Evolutionary conservation across 257 asterid genomes (phyloP).

Genomic region (Prunella vulgaris): DNA sequence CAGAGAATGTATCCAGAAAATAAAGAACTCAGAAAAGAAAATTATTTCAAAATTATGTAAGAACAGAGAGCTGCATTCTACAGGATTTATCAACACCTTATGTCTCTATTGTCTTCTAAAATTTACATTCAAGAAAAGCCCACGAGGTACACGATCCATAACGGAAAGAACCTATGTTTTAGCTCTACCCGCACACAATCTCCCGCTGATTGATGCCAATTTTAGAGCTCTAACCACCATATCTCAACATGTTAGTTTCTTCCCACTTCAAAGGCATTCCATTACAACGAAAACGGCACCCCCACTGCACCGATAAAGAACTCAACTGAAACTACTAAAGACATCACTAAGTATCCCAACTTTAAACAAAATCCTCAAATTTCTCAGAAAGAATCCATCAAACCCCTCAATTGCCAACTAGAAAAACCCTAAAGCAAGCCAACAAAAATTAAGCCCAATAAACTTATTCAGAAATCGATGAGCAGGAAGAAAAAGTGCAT

Average conservation of each 20-base stretch:
- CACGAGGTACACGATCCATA: neutral
- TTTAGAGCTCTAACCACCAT: constrained; percentile 5
- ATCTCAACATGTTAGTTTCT: neutral
- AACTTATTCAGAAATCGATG: neutral
- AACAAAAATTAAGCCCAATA: neutral
- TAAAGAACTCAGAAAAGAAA: neutral
- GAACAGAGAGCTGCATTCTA: neutral
- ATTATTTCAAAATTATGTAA: neutral
- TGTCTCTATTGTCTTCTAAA: neutral
- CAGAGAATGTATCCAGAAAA: neutral
- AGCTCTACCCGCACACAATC: constrained; percentile 5
- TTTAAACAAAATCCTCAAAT: neutral
- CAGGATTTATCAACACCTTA: neutral
- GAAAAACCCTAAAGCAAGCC: neutral
- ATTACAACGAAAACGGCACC: neutral
- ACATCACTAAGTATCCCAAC: neutral
- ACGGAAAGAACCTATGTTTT: neutral
- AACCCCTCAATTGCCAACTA: neutral
- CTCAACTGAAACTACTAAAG: neutral
- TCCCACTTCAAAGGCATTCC: neutral
- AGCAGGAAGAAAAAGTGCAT: neutral
- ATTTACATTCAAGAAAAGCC: neutral
- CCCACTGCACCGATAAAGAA: neutral
- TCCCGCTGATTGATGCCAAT: neutral
- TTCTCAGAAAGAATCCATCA: neutral